Percentiles rank a stretch among this genome's conserved stretches.
These are phyloP conservation scores for Cryptosporidium canis DNA, from an alignment of 169 alveolate species.

Conservation along the genomic window DNA sequence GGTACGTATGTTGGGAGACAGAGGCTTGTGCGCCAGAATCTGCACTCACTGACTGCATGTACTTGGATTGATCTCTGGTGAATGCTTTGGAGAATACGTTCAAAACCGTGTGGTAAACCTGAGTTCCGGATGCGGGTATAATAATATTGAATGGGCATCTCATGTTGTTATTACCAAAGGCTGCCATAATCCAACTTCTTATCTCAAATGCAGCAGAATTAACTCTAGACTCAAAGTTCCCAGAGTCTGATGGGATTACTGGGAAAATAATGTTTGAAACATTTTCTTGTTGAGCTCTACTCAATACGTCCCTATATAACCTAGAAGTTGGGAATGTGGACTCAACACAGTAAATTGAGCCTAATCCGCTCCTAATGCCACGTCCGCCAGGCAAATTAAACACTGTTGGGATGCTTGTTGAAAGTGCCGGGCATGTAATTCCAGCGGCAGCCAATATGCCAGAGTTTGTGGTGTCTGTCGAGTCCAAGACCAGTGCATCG, in stretches of 20 bases:
- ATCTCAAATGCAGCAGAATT: conserved; percentile 2
- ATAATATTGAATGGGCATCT: conserved; percentile 40
- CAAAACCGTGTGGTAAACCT: neutral
- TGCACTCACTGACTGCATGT: neutral
- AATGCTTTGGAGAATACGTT: conserved; percentile 45
- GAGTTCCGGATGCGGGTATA: neutral
- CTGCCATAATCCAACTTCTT: conserved; percentile 24
- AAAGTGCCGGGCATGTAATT: conserved; percentile 8
- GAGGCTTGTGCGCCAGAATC: neutral
- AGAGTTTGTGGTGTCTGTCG: neutral
- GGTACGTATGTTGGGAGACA: neutral
- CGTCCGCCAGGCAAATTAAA: neutral
- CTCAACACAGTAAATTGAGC: conserved; percentile 45
- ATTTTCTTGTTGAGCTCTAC: neutral
- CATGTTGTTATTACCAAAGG: conserved; percentile 9
- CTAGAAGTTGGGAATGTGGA: neutral
- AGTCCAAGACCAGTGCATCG: conserved; percentile 53
- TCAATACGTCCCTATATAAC: conserved; percentile 11
- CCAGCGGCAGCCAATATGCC: neutral
- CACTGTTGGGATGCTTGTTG: neutral
- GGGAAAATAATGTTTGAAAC: neutral
- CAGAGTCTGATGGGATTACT: neutral
- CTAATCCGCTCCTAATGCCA: neutral
- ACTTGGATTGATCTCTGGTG: neutral
- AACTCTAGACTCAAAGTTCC: neutral